Percentiles rank a stretch among this genome's conserved stretches.
Conservation (phyloP, 768 basidiomycete genomes). For the Mycena rebaudengoi region DNA sequence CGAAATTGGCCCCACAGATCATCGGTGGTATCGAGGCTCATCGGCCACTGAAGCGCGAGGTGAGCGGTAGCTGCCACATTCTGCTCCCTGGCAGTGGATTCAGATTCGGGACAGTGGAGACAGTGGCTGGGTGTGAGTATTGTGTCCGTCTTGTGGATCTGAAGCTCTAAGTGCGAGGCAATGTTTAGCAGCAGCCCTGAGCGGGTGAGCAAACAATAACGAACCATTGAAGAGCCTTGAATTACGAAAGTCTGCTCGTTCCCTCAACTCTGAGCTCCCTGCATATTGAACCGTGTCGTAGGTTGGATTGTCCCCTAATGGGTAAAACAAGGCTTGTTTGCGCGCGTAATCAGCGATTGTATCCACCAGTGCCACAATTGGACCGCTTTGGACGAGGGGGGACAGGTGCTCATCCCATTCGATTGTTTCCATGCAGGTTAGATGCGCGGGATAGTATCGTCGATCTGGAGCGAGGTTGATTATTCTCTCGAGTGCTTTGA, state of each 20-base stretch:
- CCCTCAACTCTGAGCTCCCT: background rate
- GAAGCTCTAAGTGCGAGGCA: background rate
- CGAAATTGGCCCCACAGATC: constrained; percentile 1
- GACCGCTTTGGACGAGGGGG: background rate
- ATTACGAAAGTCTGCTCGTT: constrained; percentile 2
- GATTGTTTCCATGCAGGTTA: constrained; percentile 49
- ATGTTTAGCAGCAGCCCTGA: too few species aligned
- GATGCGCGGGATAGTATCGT: constrained; percentile 47
- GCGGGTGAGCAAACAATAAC: background rate
- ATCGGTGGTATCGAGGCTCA: constrained; percentile 2
- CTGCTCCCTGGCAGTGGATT: background rate
- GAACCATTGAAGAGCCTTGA: background rate
- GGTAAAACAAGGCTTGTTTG: constrained; percentile 4
- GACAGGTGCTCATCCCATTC: constrained; percentile 34
- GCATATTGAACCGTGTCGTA: background rate
- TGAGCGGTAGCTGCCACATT: background rate
- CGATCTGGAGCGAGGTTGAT: constrained; percentile 43
- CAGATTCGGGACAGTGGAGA: background rate
- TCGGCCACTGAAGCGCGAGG: constrained; percentile 16
- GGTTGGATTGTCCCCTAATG: background rate
- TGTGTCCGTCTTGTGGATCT: background rate
- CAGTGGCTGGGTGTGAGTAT: background rate
- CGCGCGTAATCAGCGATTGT: constrained; percentile 5
- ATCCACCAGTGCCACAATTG: background rate
- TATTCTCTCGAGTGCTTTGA: constrained; percentile 42